Base-by-base conservation (phyloP, 257 asterid species). In the Nicotiana tabacum region DNA sequence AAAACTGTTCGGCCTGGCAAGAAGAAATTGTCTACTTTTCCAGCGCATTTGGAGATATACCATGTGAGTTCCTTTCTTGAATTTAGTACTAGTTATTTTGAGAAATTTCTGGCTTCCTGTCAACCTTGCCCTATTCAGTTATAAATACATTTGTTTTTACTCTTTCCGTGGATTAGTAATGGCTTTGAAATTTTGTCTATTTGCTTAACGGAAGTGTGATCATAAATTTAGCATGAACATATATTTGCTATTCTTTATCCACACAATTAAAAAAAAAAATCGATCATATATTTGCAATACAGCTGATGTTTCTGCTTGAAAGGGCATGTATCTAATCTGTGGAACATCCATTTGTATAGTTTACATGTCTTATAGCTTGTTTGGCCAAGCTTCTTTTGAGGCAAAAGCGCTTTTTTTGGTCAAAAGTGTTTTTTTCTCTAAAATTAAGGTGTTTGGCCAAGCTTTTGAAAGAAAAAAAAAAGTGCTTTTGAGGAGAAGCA, bases 1-100 rank as follows among this genome's bases (percentile, higher is more conserved):
- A 96, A 96, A 88, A 96, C 91, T 90, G 91, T 96, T 85, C 95
- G 99, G 18, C 99, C 99, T 61, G 99, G 99, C 66, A 94, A 93
- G 93, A 94, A 84, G 83, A 96, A 96, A 74, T 85, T 96, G 85
- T 96, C 99, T 30, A 96, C 98, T 29, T 96, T 98, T 98, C 99
- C 99, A 62, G 99, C 99, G 2, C 98, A 96, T 87, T 86, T 96
- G 83, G 98, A 94, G 93, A 92, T 96, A 83, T 96, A 83, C 83
- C 84, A 90, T 55, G 99, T 96, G 88, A 91, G 98, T 88, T 84
- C 21, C 79, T 84, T 77, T 78, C 43, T 81, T 18, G 24, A 48
- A 24, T 74, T 3, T 46, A 21, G 11, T 46, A 74, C 62, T 48
- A 6, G 79, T 48, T 35, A 27, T 24, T 48, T 74, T 74, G 39